Evolutionary conservation across 2,329 filamentous ascomycete species (phyloP).

Genomic region (Colletotrichum lupini): DNA sequence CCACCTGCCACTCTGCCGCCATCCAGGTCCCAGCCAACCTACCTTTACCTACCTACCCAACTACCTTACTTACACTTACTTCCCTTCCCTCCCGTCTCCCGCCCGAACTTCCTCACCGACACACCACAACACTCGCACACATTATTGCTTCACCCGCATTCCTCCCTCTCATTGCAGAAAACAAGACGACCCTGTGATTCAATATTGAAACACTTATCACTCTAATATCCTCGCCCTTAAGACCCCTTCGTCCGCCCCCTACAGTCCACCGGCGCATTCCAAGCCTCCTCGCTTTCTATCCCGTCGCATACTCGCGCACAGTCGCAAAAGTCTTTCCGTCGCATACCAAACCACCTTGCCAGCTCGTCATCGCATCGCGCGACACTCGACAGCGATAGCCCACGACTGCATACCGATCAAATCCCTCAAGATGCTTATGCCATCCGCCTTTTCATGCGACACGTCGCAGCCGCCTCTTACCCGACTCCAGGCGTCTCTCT

Average conservation of each 20-base stretch:
- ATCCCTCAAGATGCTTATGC: conserved; percentile 63
- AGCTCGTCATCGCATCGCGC: neutral
- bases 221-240: conserved; percentile 26
- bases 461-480: conserved; percentile 58
- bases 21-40: conserved; percentile 35
- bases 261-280: conserved; percentile 28
- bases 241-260: conserved; percentile 7
- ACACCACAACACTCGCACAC: conserved; percentile 17
- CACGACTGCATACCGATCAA: neutral
- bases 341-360: conserved; percentile 16
- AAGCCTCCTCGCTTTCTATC: conserved; percentile 3
- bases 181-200: conserved; percentile 7
- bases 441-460: conserved; percentile 69
- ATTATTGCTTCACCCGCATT: conserved; percentile 11
- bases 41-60: conserved; percentile 12
- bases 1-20: conserved; percentile 33
- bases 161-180: conserved; percentile 11
- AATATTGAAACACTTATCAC: neutral
- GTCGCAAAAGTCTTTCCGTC: conserved; percentile 11
- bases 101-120: conserved; percentile 27
- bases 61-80: conserved; percentile 4
- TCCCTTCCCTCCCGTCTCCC: conserved; percentile 28
- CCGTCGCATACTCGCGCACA: conserved; percentile 33
- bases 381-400: neutral
- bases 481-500: conserved; percentile 59